Evolutionary conservation across 306 rosid species (phyloP), one percentile per base, ranked within the genome.

Genomic region (Quercus rubra): DNA sequence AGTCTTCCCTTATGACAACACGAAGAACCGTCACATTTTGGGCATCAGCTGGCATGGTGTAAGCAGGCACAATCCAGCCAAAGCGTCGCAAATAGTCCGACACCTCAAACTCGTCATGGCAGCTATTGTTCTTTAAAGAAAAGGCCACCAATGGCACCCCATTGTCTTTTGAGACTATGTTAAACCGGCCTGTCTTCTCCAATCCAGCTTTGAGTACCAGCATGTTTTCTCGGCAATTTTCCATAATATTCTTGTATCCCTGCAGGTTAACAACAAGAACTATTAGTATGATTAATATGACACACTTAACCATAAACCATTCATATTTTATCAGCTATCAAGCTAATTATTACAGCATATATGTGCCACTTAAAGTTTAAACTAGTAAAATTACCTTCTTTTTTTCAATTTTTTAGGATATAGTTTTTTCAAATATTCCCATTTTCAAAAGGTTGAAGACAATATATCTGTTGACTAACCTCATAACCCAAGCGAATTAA

Each of bases 21-120:
- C 99, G 93, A 4, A 94, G 84, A 61, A 94, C 99, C 0, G 99
- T 94, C 52, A 94, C 69, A 25, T 86, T 90, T 27, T 94, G 93
- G 1, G 99, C 97, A 20, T 94, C 90, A 0, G 99, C 91, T 0
- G 99, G 97, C 99, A 94, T 94, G 55, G 95, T 88, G 85, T 94
- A 94, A 4, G 99, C 99, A 0, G 99, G 99, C 46, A 94, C 97
- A 4, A 94, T 94, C 99, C 99, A 94, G 0, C 99, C 99, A 33
- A 81, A 92, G 38, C 99, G 96, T 11, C 97, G 76, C 38, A 94
- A 61, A 66, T 81, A 23, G 76, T 92, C 94, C 0, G 99, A 91
- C 30, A 94, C 85, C 70, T 94, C 97, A 38, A 94, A 92, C 70
- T 94, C 99, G 1, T 86, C 84, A 27, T 83, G 94, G 69, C 82